Evolutionary conservation across 192 early-diverging fungal species (phyloP).

Genomic region (Diversispora epigaea): DNA sequence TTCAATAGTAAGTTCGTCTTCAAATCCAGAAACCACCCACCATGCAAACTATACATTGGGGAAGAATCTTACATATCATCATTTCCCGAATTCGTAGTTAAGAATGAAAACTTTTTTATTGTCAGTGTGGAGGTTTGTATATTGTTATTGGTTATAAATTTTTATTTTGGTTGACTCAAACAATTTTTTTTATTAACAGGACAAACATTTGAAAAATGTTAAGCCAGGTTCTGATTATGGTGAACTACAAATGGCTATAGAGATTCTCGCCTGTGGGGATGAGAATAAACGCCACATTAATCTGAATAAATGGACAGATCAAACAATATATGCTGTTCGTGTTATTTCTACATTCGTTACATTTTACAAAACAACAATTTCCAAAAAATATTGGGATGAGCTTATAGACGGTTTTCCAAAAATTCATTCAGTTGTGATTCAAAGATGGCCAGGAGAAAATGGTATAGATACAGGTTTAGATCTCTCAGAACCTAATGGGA

Average conservation of each 20-base stretch:
- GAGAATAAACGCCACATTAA: not conserved
- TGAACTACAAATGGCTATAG: not conserved
- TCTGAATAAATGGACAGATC: not conserved
- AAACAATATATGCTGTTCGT: not conserved
- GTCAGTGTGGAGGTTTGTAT: not conserved
- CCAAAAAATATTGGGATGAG: not conserved
- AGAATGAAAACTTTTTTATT: not conserved
- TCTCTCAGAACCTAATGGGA: not conserved
- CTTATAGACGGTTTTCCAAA: not conserved
- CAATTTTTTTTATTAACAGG: conserved; percentile 14
- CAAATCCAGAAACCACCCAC: not conserved
- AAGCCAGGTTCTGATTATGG: not conserved
- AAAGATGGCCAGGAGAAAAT: conserved; percentile 4
- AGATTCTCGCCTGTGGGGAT: not conserved
- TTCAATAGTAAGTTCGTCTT: conserved; percentile 12
- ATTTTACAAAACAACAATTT: conserved; percentile 9
- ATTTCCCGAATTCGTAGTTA: not conserved
- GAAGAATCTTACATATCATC: not conserved
- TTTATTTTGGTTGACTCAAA: not conserved
- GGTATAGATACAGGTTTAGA: not conserved
- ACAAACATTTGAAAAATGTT: conserved; percentile 4
- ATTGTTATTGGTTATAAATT: not conserved
- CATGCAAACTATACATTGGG: not conserved
- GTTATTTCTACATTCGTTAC: conserved; percentile 3
- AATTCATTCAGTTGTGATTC: conserved; percentile 2